These are phyloP conservation scores for Dictyostelium discoideum DNA, from an alignment of 78 protist species.

Conservation along the genomic window dicty_2.7 NC_007090.3:74501-75000, in stretches of 20 bases:
- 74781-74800: conserved; percentile 42
- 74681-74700: conserved; percentile 71
- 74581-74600: conserved; percentile 39
- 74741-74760: background rate
- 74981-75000: too few relatives aligned
- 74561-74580: conserved; percentile 42
- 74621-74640: conserved; percentile 78
- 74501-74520: conserved; percentile 49
- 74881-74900: conserved; percentile 10
- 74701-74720: conserved; percentile 55
- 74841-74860: conserved; percentile 18
- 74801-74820: conserved; percentile 63
- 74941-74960: too few relatives aligned
- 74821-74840: conserved; percentile 60
- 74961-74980: too few relatives aligned
- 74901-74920: too few relatives aligned
- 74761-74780: conserved; percentile 49
- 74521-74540: conserved; percentile 44
- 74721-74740: background rate
- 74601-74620: conserved; percentile 46
- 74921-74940: too few relatives aligned
- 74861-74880: conserved; percentile 32
- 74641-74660: conserved; percentile 53
- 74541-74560: background rate
- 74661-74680: background rate